Percentiles rank a stretch among this genome's conserved stretches.
Conservation (phyloP, 2,329 filamentous ascomycete species). For the Claviceps sorghi region DNA sequence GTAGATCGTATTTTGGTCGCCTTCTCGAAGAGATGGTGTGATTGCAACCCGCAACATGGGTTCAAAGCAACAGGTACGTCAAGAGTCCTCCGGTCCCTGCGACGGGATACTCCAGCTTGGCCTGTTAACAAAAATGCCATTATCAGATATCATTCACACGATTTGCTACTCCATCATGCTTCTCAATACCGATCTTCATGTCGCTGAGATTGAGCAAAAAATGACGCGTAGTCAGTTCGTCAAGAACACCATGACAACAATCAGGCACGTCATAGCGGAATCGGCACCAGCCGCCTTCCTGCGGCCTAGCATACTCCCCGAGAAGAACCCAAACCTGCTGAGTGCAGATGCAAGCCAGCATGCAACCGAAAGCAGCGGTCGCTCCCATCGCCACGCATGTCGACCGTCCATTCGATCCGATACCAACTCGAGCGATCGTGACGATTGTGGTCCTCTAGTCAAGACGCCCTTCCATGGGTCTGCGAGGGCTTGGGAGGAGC, state of each 20-base stretch:
- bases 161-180: slow-evolving; percentile 94
- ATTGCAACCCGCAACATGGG: slow-evolving; percentile 82
- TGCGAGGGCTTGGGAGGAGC: slow-evolving; percentile 69
- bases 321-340: slow-evolving; percentile 19
- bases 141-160: slow-evolving; percentile 73
- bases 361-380: slow-evolving; percentile 24
- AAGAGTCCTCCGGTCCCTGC: background rate
- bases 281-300: slow-evolving; percentile 54
- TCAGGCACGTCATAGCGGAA: slow-evolving; percentile 61
- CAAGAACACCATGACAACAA: slow-evolving; percentile 88
- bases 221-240: slow-evolving; percentile 94
- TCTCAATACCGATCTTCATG: slow-evolving; percentile 86
- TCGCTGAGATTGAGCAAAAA: slow-evolving; percentile 89
- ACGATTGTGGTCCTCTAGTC: slow-evolving; percentile 62
- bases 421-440: slow-evolving; percentile 26
- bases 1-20: slow-evolving; percentile 87
- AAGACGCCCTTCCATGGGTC: slow-evolving; percentile 61
- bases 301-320: slow-evolving; percentile 39
- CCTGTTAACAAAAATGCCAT: background rate
- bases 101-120: background rate
- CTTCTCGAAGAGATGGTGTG: slow-evolving; percentile 81
- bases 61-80: slow-evolving; percentile 71
- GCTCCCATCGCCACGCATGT: slow-evolving; percentile 33
- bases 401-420: slow-evolving; percentile 33
- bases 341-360: slow-evolving; percentile 19